Percentiles rank a stretch among this genome's conserved stretches.
phyloP scores from a whole-genome alignment of 805 yeast species.

The Ogataea henricii region DNA sequence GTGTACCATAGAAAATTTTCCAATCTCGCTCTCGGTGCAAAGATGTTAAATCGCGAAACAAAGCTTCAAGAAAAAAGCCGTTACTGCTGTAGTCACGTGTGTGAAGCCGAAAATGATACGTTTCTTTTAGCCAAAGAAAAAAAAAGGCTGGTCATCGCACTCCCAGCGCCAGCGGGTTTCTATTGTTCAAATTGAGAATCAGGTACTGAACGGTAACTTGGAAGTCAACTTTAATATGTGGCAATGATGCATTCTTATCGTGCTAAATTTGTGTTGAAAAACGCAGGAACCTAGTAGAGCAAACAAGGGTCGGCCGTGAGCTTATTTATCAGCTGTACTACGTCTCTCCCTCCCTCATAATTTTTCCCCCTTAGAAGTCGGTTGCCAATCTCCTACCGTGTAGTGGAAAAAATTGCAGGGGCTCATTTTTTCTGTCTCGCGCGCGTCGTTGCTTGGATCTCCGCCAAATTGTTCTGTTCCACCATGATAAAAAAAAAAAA shows the following conservation, averaged over 20 bases:
- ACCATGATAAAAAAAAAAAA: neutral
- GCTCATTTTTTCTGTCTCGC: constrained; percentile 3
- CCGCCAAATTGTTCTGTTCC: constrained; percentile 6
- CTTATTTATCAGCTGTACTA: no score
- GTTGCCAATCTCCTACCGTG: neutral
- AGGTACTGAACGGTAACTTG: neutral
- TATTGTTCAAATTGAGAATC: neutral
- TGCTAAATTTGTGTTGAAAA: no score
- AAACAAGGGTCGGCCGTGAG: no score
- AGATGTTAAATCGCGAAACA: neutral
- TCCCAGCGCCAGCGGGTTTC: constrained; percentile 3
- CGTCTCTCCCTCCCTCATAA: no score
- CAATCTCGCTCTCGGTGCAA: neutral
- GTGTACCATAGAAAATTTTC: neutral
- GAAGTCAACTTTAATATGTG: no score
- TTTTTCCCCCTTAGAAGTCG: no score
- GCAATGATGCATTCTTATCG: no score
- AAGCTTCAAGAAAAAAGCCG: neutral
- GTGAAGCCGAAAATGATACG: constrained; percentile 1
- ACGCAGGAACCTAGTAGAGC: no score
- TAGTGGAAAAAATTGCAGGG: constrained; percentile 3
- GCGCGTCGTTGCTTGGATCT: constrained; percentile 9
- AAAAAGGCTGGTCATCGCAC: neutral
- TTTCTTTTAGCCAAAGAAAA: neutral
- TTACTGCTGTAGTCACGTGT: constrained; percentile 1